Evolutionary conservation across 2,329 filamentous ascomycete species (phyloP).

Genomic region (Diaporthe sp.): DNA sequence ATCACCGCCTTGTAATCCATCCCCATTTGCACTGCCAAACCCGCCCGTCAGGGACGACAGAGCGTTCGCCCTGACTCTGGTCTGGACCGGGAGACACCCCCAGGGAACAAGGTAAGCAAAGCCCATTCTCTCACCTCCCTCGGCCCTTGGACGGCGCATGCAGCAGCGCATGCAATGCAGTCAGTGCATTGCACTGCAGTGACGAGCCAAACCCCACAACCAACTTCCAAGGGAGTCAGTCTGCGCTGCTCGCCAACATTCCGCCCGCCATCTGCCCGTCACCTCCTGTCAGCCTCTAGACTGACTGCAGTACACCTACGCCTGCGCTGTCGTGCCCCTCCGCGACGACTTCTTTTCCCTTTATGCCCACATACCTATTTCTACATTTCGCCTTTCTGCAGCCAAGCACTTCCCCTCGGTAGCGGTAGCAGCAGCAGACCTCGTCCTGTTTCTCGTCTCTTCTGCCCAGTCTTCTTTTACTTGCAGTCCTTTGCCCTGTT

Average conservation of each 20-base stretch:
- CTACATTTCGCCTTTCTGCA: conserved; percentile 12
- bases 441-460: not conserved
- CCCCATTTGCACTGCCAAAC: not conserved
- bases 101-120: not conserved
- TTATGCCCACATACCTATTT: conserved; percentile 15
- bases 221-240: conserved; percentile 15
- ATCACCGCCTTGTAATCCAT: not conserved
- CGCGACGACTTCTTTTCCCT: conserved; percentile 19
- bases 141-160: not conserved
- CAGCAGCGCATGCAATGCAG: not conserved
- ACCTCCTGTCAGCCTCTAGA: not conserved
- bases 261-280: not conserved
- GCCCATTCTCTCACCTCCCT: not conserved
- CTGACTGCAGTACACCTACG: not conserved
- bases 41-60: not conserved
- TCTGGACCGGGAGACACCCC: not conserved
- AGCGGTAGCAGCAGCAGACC: not conserved
- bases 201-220: not conserved
- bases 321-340: not conserved
- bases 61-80: not conserved
- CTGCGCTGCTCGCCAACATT: not conserved
- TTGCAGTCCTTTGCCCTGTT: conserved; percentile 8
- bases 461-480: not conserved
- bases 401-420: not conserved
- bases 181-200: not conserved